Evolutionary conservation across 768 basidiomycete genomes (phyloP).

Genomic region (Agrocybe praecox): DNA sequence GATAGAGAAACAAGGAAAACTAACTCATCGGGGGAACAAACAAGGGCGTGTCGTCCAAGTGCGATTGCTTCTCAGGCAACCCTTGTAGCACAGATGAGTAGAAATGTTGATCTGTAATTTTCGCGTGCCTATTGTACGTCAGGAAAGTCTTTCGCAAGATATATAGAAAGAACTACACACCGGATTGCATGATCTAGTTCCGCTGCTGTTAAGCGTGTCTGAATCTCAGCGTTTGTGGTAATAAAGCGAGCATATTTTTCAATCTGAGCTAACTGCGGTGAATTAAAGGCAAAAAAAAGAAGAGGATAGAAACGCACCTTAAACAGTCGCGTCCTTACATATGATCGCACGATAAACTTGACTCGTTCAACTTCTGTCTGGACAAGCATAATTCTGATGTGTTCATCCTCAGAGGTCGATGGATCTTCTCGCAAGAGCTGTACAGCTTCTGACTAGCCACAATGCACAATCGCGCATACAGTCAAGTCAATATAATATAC

Average conservation of each 20-base stretch:
- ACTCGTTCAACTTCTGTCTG: slow-evolving; percentile 95
- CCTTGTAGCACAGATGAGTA: slow-evolving; percentile 80
- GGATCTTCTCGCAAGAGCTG: slow-evolving; percentile 79
- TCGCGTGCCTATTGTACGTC: slow-evolving; percentile 59
- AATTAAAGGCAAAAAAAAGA: neutral
- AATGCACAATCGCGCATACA: slow-evolving; percentile 9
- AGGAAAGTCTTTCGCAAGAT: neutral
- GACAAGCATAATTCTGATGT: slow-evolving; percentile 89
- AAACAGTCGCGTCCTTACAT: slow-evolving; percentile 81
- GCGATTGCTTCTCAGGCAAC: slow-evolving; percentile 75
- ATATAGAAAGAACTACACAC: slow-evolving; percentile 35
- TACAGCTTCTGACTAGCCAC: slow-evolving; percentile 71
- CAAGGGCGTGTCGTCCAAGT: slow-evolving; percentile 72
- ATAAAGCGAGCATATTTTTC: slow-evolving; percentile 88
- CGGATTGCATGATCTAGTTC: slow-evolving; percentile 82
- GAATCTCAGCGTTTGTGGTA: slow-evolving; percentile 66
- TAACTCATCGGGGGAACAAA: slow-evolving; percentile 78
- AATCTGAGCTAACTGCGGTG: slow-evolving; percentile 58
- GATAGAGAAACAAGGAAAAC: slow-evolving; percentile 24
- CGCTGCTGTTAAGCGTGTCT: slow-evolving; percentile 78
- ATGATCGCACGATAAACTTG: slow-evolving; percentile 90
- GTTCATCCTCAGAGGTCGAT: slow-evolving; percentile 87
- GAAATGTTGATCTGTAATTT: slow-evolving; percentile 77
- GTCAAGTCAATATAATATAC: slow-evolving; percentile 1
- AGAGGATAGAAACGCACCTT: slow-evolving; percentile 56